Base-by-base conservation (phyloP, 768 basidiomycete species). In the Tulasnella sp. region DNA sequence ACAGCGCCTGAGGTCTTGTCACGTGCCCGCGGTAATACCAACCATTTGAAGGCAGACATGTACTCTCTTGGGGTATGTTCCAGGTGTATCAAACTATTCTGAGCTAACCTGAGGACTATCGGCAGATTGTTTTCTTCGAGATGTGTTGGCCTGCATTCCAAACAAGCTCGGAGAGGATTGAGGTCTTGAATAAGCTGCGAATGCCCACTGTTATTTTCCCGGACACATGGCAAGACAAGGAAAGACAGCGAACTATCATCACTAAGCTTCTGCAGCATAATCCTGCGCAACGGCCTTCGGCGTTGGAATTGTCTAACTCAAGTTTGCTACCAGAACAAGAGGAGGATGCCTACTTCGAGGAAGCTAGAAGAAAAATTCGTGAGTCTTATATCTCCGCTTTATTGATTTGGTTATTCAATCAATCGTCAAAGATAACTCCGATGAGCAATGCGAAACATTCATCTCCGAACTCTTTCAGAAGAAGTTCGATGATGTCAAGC, bases 61-160 rank as follows among this genome's bases (percentile, higher is more conserved):
- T 98, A 95, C 78, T 94, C 93, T 79, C 85, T 96, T 11, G 95
- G 95, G 29, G 93, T 94, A 78, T 67, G 88, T 83, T 9, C 39
- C 22, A 69, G 12, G 9, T n/a, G 11, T 26, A 4, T 37, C 26
- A 29, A 3, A 26, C n/a, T 29, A 39, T 34, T 34, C 9, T 35
- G 34, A 12, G 26, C 26, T 66, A 37, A 8, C 39, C n/a, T 41
- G 34, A 16, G 6, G 36, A n/a, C 44, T 8, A 34, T 14, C 17
- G 39, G 34, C 74, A 95, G 92, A 89, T 98, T 75, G 95, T 97
- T 16, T 97, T 97, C 80, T 97, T 98, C 77, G 95, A 98, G 81
- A 96, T 97, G 94, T 95, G 93, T 79, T 92, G 89, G 74, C 76
- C 80, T 77, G 82, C 74, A 19, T 94, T 97, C 80, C 82, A 86